Conservation (phyloP, 2,329 filamentous ascomycete genomes). For the Sclerotinia subarctica region DNA sequence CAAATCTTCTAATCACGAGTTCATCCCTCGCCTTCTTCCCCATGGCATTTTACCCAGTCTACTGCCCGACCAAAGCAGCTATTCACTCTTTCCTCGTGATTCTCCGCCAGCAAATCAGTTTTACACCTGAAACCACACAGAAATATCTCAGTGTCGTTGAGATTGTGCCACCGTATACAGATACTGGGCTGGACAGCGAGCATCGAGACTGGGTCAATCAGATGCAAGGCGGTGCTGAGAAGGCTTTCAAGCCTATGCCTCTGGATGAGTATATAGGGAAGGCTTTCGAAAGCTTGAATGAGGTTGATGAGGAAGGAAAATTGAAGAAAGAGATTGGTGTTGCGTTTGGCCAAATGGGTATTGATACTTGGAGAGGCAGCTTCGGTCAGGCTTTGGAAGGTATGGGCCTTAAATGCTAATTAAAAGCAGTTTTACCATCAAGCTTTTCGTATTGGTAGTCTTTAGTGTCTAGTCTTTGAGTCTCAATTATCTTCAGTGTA, state of each 20-base stretch:
- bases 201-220: slow-evolving; percentile 29
- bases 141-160: slow-evolving; percentile 37
- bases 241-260: slow-evolving; percentile 34
- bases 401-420: no score
- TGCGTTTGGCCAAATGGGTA: slow-evolving; percentile 28
- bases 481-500: no score
- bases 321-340: slow-evolving; percentile 37
- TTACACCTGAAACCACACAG: slow-evolving; percentile 8
- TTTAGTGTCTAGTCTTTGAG: no score
- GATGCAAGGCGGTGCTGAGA: slow-evolving; percentile 30
- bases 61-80: slow-evolving; percentile 38
- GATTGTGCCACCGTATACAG: slow-evolving; percentile 40
- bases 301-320: slow-evolving; percentile 25
- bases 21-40: slow-evolving; percentile 35
- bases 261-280: slow-evolving; percentile 36
- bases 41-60: slow-evolving; percentile 35
- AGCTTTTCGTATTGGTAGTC: no score
- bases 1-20: slow-evolving; percentile 34
- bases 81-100: slow-evolving; percentile 34
- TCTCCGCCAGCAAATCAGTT: slow-evolving; percentile 33
- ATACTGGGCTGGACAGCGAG: slow-evolving; percentile 37
- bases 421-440: no score
- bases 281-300: slow-evolving; percentile 31
- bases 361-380: slow-evolving; percentile 17
- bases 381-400: not conserved